phyloP scores from a whole-genome alignment of 78 protist genomes.

The Dictyostelium brefeldianum region DNA sequence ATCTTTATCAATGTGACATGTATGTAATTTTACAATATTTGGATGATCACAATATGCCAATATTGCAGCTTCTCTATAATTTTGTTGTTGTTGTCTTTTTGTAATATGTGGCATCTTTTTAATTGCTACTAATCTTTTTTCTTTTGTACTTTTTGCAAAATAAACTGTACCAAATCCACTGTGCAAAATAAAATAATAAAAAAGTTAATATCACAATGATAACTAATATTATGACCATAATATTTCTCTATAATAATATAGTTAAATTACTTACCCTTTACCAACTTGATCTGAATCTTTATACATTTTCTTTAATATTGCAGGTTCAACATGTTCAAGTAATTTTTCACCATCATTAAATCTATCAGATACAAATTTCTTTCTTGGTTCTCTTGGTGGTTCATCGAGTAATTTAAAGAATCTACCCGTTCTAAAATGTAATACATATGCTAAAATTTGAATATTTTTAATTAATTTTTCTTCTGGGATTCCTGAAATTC shows the following conservation, averaged over 20 bases:
- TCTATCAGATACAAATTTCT: slow-evolving; percentile 56
- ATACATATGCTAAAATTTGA: slow-evolving; percentile 34
- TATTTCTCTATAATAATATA: neutral
- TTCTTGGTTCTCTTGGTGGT: slow-evolving; percentile 69
- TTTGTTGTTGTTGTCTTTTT: slow-evolving; percentile 58
- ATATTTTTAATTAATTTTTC: slow-evolving; percentile 45
- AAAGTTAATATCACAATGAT: neutral
- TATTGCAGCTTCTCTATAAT: slow-evolving; percentile 65
- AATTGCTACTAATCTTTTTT: slow-evolving; percentile 61
- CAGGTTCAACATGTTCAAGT: slow-evolving; percentile 38
- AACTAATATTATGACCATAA: neutral
- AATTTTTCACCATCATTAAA: slow-evolving; percentile 65
- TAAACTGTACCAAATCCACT: slow-evolving; percentile 83
- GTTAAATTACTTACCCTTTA: slow-evolving; percentile 19
- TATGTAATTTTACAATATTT: slow-evolving; percentile 57
- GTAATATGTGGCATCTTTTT: slow-evolving; percentile 82
- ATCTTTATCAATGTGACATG: slow-evolving; percentile 75
- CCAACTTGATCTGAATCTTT: slow-evolving; percentile 65
- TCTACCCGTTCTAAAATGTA: slow-evolving; percentile 66
- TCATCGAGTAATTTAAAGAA: slow-evolving; percentile 29
- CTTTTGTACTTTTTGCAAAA: slow-evolving; percentile 32
- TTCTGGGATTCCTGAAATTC: slow-evolving; percentile 46
- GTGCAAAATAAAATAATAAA: neutral
- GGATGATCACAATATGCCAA: slow-evolving; percentile 71
- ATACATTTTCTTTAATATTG: slow-evolving; percentile 31